A percentile compares a stretch with the other conserved stretches of the same genome.
Conservation (phyloP, 1,139 yeast species). For the Arxiozyma heterogenica region DNA sequence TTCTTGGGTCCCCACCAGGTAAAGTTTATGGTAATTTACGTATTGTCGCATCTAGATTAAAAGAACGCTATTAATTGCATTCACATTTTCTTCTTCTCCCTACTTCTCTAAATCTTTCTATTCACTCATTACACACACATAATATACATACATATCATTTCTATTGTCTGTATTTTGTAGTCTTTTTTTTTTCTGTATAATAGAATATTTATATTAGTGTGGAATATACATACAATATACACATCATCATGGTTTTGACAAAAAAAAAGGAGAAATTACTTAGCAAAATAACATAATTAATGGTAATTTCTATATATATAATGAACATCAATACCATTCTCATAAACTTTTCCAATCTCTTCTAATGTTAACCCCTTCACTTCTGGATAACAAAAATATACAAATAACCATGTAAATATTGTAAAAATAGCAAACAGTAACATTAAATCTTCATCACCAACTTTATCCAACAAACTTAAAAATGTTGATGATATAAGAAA, state of each 20-base stretch:
- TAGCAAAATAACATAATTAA: constrained; percentile 2
- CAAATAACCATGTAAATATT: constrained; percentile 35
- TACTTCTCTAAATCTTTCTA: background rate
- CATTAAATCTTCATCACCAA: constrained; percentile 34
- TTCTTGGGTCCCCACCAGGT: constrained; percentile 97
- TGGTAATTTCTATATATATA: constrained; percentile 29
- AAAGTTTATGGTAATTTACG: constrained; percentile 95
- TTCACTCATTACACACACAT: background rate
- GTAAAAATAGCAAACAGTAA: constrained; percentile 34
- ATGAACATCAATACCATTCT: constrained; percentile 34
- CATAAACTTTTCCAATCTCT: constrained; percentile 36
- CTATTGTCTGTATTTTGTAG: background rate
- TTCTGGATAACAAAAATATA: constrained; percentile 39
- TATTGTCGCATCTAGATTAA: constrained; percentile 92
- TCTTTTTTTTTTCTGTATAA: background rate
- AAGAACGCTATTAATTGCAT: constrained; percentile 66
- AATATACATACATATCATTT: background rate
- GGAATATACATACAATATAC: background rate
- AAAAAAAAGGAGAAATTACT: background rate
- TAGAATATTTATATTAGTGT: background rate
- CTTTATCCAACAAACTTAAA: constrained; percentile 30
- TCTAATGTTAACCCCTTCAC: constrained; percentile 41
- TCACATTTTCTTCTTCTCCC: background rate
- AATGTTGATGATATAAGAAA: constrained; percentile 35
- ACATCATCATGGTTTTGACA: background rate